phyloP scores from a whole-genome alignment of 2,329 filamentous ascomycete species.

The Incumbomyces lentus region DNA sequence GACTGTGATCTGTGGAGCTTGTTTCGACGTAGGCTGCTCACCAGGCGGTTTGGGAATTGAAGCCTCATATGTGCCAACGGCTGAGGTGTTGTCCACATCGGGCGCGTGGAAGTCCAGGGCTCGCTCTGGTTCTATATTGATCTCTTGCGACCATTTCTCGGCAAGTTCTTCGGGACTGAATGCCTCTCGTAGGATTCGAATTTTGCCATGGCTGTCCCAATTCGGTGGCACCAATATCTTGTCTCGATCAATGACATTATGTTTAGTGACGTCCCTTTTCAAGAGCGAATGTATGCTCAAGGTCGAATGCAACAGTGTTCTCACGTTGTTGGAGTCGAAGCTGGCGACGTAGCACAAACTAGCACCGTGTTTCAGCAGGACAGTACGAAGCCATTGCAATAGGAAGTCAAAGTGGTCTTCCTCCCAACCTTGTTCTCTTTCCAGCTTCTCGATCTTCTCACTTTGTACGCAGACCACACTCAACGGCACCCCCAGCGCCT shows the following conservation, averaged over 20 bases:
- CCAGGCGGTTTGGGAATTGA: conserved; percentile 12
- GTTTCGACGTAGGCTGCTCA: conserved; percentile 22
- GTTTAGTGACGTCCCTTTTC: conserved; percentile 67
- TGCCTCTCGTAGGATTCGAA: conserved; percentile 77
- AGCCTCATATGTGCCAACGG: background rate
- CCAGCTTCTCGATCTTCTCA: conserved; percentile 80
- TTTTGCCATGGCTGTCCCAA: conserved; percentile 98
- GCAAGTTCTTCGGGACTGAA: conserved; percentile 87
- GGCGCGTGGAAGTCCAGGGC: conserved; percentile 23
- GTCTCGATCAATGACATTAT: conserved; percentile 86
- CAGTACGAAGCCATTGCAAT: conserved; percentile 80
- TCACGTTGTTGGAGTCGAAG: conserved; percentile 64
- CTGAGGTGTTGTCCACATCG: conserved; percentile 19
- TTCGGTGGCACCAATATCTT: conserved; percentile 91
- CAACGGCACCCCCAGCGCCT: conserved; percentile 73
- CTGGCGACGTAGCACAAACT: conserved; percentile 78
- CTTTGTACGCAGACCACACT: conserved; percentile 91
- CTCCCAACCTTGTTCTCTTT: conserved; percentile 85
- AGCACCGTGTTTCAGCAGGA: conserved; percentile 77
- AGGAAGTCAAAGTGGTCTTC: conserved; percentile 96
- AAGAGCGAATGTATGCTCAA: conserved; percentile 76
- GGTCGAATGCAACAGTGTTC: conserved; percentile 71
- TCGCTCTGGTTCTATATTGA: conserved; percentile 45
- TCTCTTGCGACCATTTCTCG: conserved; percentile 74
- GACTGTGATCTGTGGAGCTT: conserved; percentile 47